These are phyloP conservation scores for Ajuga reptans DNA, from an alignment of 305 asterid species.

Conservation along the genomic window DNA sequence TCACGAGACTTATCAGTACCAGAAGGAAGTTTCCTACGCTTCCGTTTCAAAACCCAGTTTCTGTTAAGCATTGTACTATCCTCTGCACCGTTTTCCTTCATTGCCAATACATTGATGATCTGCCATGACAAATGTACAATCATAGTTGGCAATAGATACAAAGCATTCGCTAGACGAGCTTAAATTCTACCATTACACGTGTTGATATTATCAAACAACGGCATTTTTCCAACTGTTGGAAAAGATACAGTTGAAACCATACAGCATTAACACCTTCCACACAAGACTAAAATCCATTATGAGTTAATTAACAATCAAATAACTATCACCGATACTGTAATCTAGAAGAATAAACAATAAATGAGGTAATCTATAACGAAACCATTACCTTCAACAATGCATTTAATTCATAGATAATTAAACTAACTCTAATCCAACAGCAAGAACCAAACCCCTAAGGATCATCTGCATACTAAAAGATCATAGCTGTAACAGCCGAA, in stretches of 20 bases:
- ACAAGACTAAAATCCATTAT: conserved; percentile 17
- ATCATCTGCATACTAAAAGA: conserved; percentile 22
- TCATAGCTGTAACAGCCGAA: conserved; percentile 19
- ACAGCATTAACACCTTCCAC: conserved; percentile 14
- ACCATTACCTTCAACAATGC: conserved; percentile 24
- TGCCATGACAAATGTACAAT: conserved; percentile 15
- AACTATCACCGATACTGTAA: neutral
- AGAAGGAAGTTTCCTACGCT: conserved; percentile 59
- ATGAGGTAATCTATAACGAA: conserved; percentile 3
- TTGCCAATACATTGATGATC: conserved; percentile 33
- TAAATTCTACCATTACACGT: neutral
- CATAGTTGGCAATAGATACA: conserved; percentile 5
- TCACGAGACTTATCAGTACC: conserved; percentile 43
- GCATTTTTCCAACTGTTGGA: neutral
- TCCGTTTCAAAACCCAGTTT: conserved; percentile 79
- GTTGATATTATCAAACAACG: neutral
- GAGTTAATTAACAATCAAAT: conserved; percentile 7
- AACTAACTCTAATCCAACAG: conserved; percentile 15
- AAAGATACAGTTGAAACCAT: neutral
- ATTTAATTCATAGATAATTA: conserved; percentile 18
- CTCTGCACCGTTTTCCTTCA: conserved; percentile 55
- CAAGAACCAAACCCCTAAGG: conserved; percentile 29
- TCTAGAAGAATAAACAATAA: conserved; percentile 17
- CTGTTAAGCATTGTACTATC: conserved; percentile 48
- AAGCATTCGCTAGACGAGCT: conserved; percentile 8